Conservation (phyloP, 2,329 filamentous ascomycete genomes). For the Tothia fuscella region DNA sequence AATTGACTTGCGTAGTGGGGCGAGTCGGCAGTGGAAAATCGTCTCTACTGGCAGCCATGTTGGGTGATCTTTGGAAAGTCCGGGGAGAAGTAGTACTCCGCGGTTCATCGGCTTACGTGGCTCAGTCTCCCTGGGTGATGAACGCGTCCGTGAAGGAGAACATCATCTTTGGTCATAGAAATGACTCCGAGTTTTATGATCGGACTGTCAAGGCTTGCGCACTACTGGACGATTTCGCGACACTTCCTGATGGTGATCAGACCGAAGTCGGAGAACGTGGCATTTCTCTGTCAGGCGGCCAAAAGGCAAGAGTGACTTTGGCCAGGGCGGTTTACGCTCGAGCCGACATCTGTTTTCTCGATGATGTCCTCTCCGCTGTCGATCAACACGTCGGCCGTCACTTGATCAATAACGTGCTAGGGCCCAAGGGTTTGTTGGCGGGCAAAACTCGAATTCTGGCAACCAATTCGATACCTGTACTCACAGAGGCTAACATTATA, state of each 20-base stretch:
- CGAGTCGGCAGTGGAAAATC: constrained; percentile 94
- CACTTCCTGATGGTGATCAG: constrained; percentile 88
- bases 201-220: constrained; percentile 87
- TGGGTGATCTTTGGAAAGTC: constrained; percentile 86
- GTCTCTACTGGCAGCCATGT: constrained; percentile 73
- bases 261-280: constrained; percentile 94
- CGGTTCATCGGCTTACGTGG: constrained; percentile 79
- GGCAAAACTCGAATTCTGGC: constrained; percentile 86
- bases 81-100: constrained; percentile 72
- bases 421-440: constrained; percentile 66
- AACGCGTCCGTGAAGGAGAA: constrained; percentile 97
- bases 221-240: constrained; percentile 77
- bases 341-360: constrained; percentile 90
- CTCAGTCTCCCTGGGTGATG: constrained; percentile 92
- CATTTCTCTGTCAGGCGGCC: constrained; percentile 89
- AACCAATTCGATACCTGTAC: constrained; percentile 86
- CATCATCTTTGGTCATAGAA: constrained; percentile 90
- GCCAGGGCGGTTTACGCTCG: constrained; percentile 91
- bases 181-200: constrained; percentile 89
- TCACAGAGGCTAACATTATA: constrained; percentile 83
- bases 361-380: constrained; percentile 92
- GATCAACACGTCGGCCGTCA: constrained; percentile 95
- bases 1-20: constrained; percentile 84
- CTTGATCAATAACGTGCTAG: constrained; percentile 87
- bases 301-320: constrained; percentile 86